Base-by-base conservation (phyloP, 371 early-diverging fungal genomes). In the Globomyces sp. region DNA sequence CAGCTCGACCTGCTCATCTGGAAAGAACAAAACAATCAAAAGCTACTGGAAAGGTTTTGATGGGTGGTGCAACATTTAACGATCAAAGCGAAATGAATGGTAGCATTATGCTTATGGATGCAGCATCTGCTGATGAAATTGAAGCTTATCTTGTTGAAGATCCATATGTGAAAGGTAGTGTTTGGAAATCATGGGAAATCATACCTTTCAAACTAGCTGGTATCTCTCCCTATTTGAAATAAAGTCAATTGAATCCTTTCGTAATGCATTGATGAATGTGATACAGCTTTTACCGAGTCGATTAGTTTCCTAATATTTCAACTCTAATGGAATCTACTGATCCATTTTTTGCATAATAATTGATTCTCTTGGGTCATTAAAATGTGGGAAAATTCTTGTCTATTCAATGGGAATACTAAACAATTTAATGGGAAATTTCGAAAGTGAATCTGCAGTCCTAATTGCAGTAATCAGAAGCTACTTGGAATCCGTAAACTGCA, bases 101-200 rank as follows among this genome's bases (percentile, higher is more conserved):
- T 11, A 70, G 71, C 63, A 52, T 61, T n/a, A 52, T 70, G 62
- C 34, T 70, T 10, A n/a, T 70, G n/a, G 63, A 66, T n/a, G 51
- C 67, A 51, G 49, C 49, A 3, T 40, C 53, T 41, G 55, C 45
- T 43, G 63, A 60, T 10, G 71, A 3, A 10, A 58, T 66, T 4
- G 71, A 70, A 49, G 50, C 51, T 40, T 70, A 34, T 8, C 24
- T 70, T 13, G 11, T 37, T 3, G 46, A 34, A 5, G 71, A 70
- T 41, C 62, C 62, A 37, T 70, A 70, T 36, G 51, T 67, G 1
- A 52, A 66, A 36, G 44, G 61, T 4, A 57, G 37, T 3, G 71
- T 70, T 41, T 70, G 71, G 71, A 46, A 45, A n/a, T 4, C 24
- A 13, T 70, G 66, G 66, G 66, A 70, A 24, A 66, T 70, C 36